Evolutionary conservation across 805 yeast species (phyloP).

Genomic region (Myxozyma mucilagina): DNA sequence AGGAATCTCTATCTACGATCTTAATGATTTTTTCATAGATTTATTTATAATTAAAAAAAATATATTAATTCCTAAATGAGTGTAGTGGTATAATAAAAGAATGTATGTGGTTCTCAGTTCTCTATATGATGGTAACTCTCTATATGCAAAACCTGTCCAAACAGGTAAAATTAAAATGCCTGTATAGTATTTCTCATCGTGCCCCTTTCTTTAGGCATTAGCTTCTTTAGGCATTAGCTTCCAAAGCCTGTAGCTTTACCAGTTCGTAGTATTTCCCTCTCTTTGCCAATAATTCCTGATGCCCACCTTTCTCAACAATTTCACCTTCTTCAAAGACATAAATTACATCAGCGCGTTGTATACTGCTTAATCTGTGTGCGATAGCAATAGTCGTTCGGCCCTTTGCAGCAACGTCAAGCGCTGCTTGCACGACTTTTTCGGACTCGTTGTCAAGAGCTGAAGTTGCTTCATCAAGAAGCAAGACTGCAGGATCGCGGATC

Average conservation of each 20-base stretch:
- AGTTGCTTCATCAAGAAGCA: conserved; percentile 60
- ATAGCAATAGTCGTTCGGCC: conserved; percentile 70
- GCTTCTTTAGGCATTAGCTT: conserved; percentile 35
- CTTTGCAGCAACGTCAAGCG: conserved; percentile 58
- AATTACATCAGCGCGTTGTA: conserved; percentile 52
- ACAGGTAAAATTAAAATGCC: too few species aligned
- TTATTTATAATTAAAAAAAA: too few species aligned
- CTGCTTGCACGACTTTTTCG: conserved; percentile 64
- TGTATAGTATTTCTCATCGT: too few species aligned
- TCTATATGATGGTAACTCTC: too few species aligned
- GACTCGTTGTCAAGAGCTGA: conserved; percentile 59
- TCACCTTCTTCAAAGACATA: conserved; percentile 55
- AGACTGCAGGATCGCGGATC: conserved; percentile 55
- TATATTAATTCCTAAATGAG: too few species aligned
- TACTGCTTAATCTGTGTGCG: conserved; percentile 70
- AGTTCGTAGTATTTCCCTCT: conserved; percentile 44
- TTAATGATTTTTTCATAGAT: too few species aligned
- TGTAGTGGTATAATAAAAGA: too few species aligned
- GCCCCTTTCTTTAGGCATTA: too few species aligned
- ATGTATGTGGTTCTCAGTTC: too few species aligned
- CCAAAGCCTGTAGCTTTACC: conserved; percentile 46
- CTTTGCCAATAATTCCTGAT: conserved; percentile 42
- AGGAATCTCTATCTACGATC: neutral
- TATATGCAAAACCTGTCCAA: too few species aligned
- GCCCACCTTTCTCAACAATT: conserved; percentile 54